A percentile compares a stretch with the other conserved stretches of the same genome.
Evolutionary conservation across 2,329 filamentous ascomycete genomes (phyloP).

Genomic region (Pseudogymnoascus pannorum): DNA sequence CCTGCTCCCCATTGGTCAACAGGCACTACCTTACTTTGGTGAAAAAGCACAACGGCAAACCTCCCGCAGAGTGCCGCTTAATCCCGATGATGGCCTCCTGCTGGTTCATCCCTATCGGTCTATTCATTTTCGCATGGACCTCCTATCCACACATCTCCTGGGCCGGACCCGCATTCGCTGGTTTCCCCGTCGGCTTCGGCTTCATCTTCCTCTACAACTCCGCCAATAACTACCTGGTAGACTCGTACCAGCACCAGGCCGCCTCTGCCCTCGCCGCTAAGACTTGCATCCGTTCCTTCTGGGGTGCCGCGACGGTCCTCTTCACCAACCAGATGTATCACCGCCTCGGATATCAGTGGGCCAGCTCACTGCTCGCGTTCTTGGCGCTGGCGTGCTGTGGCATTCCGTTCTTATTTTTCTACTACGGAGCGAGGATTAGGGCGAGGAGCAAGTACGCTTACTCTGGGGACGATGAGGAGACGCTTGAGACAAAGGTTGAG

Average conservation of each 20-base stretch:
- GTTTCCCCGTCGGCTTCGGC: constrained; percentile 53
- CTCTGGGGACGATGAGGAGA: constrained; percentile 45
- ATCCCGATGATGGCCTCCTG: constrained; percentile 77
- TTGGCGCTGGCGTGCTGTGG: constrained; percentile 69
- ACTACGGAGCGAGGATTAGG: constrained; percentile 65
- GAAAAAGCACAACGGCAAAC: constrained; percentile 57
- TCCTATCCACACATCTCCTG: constrained; percentile 49
- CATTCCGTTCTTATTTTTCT: constrained; percentile 79
- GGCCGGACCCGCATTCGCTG: constrained; percentile 51
- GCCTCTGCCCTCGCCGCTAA: constrained; percentile 76
- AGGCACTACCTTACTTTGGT: constrained; percentile 66
- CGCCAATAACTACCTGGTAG: constrained; percentile 51
- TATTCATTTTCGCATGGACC: constrained; percentile 63
- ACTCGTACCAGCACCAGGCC: constrained; percentile 65
- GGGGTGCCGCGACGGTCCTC: constrained; percentile 69
- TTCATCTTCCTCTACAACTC: constrained; percentile 60
- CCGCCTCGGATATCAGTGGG: constrained; percentile 68
- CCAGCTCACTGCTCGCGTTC: constrained; percentile 63
- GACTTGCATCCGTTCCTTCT: constrained; percentile 71
- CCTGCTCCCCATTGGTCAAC: constrained; percentile 67
- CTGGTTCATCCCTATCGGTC: constrained; percentile 62
- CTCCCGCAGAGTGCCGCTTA: constrained; percentile 69
- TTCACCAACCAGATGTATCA: constrained; percentile 79
- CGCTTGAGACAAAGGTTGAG: neutral
- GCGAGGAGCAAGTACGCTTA: constrained; percentile 67